Evolutionary conservation across 2,329 filamentous ascomycete genomes (phyloP).

Genomic region (Aspergillus arachidicola): DNA sequence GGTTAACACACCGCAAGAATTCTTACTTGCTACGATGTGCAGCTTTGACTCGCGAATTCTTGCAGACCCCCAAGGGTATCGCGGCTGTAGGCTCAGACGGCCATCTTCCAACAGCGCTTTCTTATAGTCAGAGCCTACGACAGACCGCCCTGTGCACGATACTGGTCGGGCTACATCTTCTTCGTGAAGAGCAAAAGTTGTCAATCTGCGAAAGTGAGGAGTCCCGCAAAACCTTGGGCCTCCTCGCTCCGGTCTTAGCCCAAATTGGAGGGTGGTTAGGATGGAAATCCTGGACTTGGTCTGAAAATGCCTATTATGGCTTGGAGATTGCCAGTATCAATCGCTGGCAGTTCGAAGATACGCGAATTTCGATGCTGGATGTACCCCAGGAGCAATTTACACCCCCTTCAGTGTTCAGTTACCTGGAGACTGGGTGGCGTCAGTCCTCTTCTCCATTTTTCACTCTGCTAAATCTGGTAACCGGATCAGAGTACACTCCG

Average conservation of each 20-base stretch:
- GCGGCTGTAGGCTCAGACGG: slow-evolving; percentile 58
- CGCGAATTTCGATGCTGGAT: slow-evolving; percentile 45
- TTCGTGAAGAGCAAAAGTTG: slow-evolving; percentile 89
- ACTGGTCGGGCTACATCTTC: slow-evolving; percentile 74
- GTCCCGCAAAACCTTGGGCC: slow-evolving; percentile 47
- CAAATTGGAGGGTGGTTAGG: slow-evolving; percentile 82
- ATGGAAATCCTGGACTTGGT: slow-evolving; percentile 66
- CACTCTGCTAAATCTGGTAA: slow-evolving; percentile 54
- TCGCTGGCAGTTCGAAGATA: slow-evolving; percentile 59
- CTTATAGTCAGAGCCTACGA: slow-evolving; percentile 58
- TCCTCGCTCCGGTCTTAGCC: slow-evolving; percentile 72
- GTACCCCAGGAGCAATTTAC: slow-evolving; percentile 54
- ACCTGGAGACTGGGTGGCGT: slow-evolving; percentile 49
- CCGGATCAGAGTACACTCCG: slow-evolving; percentile 31
- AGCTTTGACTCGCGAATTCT: slow-evolving; percentile 65
- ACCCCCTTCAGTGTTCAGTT: slow-evolving; percentile 63
- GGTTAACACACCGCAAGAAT: slow-evolving; percentile 40
- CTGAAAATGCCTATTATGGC: slow-evolving; percentile 57
- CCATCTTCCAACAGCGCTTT: slow-evolving; percentile 65
- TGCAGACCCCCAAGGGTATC: slow-evolving; percentile 61
- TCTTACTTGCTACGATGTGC: slow-evolving; percentile 52
- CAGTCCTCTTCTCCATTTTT: slow-evolving; percentile 46
- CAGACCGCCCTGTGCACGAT: slow-evolving; percentile 69
- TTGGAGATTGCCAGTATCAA: slow-evolving; percentile 61
- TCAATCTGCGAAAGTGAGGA: slow-evolving; percentile 60